Percentiles rank a stretch among this genome's conserved stretches.
Evolutionary conservation across 148 eudicot genomes (phyloP).

Genomic region (Simmondsia chinensis): DNA sequence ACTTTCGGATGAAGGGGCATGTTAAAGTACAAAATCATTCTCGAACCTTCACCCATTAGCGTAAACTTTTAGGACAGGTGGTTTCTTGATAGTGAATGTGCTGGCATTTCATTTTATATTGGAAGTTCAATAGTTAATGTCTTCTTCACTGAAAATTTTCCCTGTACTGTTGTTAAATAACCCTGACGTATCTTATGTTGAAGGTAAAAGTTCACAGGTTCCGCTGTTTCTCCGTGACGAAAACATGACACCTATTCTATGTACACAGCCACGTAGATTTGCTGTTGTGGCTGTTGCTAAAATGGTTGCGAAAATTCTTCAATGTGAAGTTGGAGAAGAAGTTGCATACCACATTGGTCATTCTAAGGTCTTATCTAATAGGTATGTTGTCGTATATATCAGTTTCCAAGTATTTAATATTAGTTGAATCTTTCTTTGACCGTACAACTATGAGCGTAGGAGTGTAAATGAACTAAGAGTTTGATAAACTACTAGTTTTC

Average conservation of each 20-base stretch:
- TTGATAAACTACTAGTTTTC: no score
- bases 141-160: background rate
- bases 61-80: no score
- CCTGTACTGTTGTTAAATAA: background rate
- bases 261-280: constrained; percentile 97
- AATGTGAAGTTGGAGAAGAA: constrained; percentile 83
- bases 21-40: no score
- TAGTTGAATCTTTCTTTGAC: background rate
- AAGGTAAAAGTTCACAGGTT: constrained; percentile 96
- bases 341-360: constrained; percentile 98
- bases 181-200: constrained; percentile 7
- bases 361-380: constrained; percentile 60
- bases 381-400: no score
- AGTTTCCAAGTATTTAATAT: no score
- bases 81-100: no score
- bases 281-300: constrained; percentile 97
- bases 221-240: constrained; percentile 77
- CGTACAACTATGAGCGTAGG: background rate
- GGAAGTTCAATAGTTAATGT: no score
- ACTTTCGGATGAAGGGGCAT: no score
- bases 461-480: no score
- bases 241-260: constrained; percentile 65
- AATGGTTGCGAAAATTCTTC: constrained; percentile 82
- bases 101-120: no score
- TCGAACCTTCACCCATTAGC: no score